Evolutionary conservation across 805 yeast genomes (phyloP), one percentile per base, ranked within the genome.

Genomic region (Metschnikowia hibisci): DNA sequence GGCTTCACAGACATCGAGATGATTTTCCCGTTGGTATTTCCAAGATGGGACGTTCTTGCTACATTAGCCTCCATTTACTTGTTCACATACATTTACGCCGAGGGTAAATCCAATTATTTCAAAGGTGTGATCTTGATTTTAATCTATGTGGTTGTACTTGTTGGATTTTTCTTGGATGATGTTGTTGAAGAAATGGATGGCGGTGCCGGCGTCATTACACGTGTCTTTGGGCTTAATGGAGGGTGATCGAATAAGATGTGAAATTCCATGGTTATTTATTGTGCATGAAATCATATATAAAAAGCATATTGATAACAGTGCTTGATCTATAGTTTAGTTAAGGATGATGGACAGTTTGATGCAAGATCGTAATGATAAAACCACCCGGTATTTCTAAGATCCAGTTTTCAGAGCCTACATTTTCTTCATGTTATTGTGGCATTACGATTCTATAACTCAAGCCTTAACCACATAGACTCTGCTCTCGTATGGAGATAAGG

Each of bases 31-130:
- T 69, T 93, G 51, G 81, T 93, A 3, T 93, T 93, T 71, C 97
- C 99, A 6, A 77, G 87, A 46, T 93, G 98, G 98, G 99, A 93
- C 62, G 75, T 91, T 39, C 77, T 89, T 52, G 95, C 95, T 2
- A 79, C 87, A 9, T 74, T 89, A 46, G 78, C 87, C 27, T 84
- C 96, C 44, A 93, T 91, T 44, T 87, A 88, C 48, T 68, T 93
- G 63, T 91, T 88, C 71, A 86, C 96, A 1, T 91, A 93, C 63
- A 79, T 93, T 44, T 93, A 93, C 62, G 96, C 96, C 0, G 99
- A 93, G 60, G 99, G 99, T 2, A 89, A 90, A 59, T 84, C 95
- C 25, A 93, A 93, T 61, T 93, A 93, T 62, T 91, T 93, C 75
- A 93, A 93, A 63, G 98, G 99, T 1, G 82, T 90, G 12, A 87